phyloP scores from a whole-genome alignment of 768 basidiomycete species.

The Suillus lakei region DNA sequence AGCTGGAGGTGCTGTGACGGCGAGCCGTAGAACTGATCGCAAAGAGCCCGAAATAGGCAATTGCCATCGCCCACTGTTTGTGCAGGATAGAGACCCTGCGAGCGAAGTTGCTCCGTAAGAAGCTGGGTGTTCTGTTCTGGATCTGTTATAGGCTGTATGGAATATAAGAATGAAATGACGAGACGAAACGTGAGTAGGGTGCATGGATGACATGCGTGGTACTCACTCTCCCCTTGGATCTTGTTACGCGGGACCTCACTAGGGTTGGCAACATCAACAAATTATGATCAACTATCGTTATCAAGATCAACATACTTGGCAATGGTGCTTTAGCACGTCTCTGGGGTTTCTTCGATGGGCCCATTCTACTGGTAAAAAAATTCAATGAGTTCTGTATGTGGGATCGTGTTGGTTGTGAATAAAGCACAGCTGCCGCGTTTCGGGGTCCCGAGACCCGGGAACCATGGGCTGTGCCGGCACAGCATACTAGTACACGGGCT shows the following conservation, averaged over 20 bases:
- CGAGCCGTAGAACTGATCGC: conserved; percentile 85
- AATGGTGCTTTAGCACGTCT: conserved; percentile 39
- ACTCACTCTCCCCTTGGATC: conserved; percentile 63
- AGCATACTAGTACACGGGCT: not conserved
- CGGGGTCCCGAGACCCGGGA: conserved; percentile 41
- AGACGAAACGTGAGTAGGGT: conserved; percentile 21
- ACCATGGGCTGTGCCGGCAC: not conserved
- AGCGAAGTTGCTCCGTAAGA: conserved; percentile 74
- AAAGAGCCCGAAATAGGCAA: conserved; percentile 90
- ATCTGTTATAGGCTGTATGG: conserved; percentile 51
- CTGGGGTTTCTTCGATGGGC: conserved; percentile 45
- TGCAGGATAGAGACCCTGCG: conserved; percentile 86
- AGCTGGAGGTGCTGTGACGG: conserved; percentile 70
- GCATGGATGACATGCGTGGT: conserved; percentile 26
- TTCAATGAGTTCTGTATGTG: conserved; percentile 27
- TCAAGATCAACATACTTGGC: conserved; percentile 44
- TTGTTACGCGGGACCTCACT: conserved; percentile 63
- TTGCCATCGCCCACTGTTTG: conserved; percentile 89
- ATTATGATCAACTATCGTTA: not conserved
- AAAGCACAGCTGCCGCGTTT: conserved; percentile 36
- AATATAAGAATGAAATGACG: not conserved
- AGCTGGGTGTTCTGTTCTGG: conserved; percentile 67
- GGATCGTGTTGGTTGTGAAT: conserved; percentile 42
- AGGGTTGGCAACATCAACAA: conserved; percentile 30
- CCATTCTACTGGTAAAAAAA: conserved; percentile 44